phyloP scores from a whole-genome alignment of 148 eudicot genomes.

The Fagopyrum esculentum region DNA sequence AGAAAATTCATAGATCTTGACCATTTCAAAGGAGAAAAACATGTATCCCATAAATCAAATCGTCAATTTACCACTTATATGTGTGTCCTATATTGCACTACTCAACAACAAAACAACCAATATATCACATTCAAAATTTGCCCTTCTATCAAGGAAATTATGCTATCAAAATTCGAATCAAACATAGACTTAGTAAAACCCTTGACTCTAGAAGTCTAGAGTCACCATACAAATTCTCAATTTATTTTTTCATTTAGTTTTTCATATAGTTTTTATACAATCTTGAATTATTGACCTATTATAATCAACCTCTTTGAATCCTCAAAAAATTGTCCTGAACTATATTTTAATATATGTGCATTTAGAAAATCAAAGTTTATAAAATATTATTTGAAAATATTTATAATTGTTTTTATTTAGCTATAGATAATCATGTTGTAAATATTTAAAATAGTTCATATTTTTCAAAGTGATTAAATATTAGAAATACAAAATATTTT shows the following conservation, averaged over 20 bases:
- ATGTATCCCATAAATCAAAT: background rate
- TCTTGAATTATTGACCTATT: background rate
- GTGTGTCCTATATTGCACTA: background rate
- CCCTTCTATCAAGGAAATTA: conserved; percentile 2
- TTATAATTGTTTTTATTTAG: no score
- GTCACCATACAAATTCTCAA: background rate
- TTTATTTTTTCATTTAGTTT: no score
- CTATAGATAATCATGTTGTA: no score
- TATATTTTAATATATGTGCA: background rate
- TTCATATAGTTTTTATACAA: background rate
- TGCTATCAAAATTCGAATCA: background rate
- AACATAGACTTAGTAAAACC: conserved; percentile 7
- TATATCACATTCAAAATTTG: background rate
- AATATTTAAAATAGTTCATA: no score
- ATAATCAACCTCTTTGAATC: background rate
- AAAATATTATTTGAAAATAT: no score
- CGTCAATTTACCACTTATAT: background rate
- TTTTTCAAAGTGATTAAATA: no score
- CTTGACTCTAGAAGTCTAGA: background rate
- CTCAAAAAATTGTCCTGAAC: background rate
- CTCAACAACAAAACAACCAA: background rate
- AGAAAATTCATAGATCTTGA: background rate
- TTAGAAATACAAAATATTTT: no score
- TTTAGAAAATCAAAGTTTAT: no score
- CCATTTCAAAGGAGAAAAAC: conserved; percentile 9